These are phyloP conservation scores for Pleurotus pulmonarius DNA, from an alignment of 768 basidiomycete genomes.

Conservation along the genomic window DNA sequence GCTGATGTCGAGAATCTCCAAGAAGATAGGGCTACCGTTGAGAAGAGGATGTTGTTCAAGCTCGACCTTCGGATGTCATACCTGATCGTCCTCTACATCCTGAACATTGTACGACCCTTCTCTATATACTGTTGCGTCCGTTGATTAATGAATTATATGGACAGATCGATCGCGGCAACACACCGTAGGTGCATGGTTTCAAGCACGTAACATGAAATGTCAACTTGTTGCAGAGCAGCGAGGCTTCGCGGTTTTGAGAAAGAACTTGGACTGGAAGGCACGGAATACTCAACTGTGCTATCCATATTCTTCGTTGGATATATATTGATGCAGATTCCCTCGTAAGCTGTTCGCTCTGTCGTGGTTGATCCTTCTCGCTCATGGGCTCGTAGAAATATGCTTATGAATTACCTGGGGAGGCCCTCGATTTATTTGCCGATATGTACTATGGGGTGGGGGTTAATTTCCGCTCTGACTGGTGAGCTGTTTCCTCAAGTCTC, in stretches of 20 bases:
- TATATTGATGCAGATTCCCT: slow-evolving; percentile 39
- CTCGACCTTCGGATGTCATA: slow-evolving; percentile 51
- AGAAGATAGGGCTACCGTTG: slow-evolving; percentile 17
- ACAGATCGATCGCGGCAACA: slow-evolving; percentile 5
- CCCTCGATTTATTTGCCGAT: slow-evolving; percentile 48
- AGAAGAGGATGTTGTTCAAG: slow-evolving; percentile 41
- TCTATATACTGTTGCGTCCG: neutral
- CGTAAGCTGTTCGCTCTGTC: slow-evolving; percentile 17
- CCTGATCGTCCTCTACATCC: slow-evolving; percentile 40
- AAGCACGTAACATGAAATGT: neutral
- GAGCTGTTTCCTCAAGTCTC: neutral
- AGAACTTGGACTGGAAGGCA: neutral
- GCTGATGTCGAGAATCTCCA: neutral
- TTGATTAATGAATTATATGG: slow-evolving; percentile 1
- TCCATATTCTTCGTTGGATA: slow-evolving; percentile 15
- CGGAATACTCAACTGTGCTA: slow-evolving; percentile 1
- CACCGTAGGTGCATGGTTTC: neutral
- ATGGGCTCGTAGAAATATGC: slow-evolving; percentile 49
- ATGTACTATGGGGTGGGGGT: slow-evolving; percentile 53
- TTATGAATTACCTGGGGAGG: slow-evolving; percentile 43
- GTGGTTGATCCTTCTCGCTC: slow-evolving; percentile 25
- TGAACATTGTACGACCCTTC: slow-evolving; percentile 30
- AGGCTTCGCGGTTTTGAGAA: slow-evolving; percentile 1
- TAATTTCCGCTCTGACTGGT: slow-evolving; percentile 34
- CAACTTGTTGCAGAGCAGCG: neutral